phyloP scores from a whole-genome alignment of 148 eudicot species.

The Diospyros lotus region DNA sequence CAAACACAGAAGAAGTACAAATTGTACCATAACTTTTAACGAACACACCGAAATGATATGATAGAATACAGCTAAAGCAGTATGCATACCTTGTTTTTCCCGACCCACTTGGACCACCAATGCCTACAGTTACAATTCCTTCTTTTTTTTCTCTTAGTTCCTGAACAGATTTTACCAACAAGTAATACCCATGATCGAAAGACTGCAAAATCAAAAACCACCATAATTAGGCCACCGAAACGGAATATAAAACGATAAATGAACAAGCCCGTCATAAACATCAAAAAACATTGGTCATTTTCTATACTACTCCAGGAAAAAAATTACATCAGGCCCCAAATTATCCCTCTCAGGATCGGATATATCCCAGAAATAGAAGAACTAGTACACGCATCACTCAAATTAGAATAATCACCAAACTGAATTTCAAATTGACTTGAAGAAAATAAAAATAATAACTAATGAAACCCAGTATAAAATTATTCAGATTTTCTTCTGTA shows the following conservation, averaged over 20 bases:
- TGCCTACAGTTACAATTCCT: slow-evolving; percentile 86
- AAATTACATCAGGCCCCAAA: background rate
- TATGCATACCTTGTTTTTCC: slow-evolving; percentile 84
- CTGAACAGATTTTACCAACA: slow-evolving; percentile 90
- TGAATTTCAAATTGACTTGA: background rate
- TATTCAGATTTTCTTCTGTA: background rate
- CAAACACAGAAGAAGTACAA: no score
- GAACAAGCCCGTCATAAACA: background rate
- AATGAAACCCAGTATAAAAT: background rate
- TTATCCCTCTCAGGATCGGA: background rate
- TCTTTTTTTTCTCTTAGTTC: slow-evolving; percentile 87
- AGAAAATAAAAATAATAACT: background rate
- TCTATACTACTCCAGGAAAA: background rate
- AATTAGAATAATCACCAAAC: background rate
- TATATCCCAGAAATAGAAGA: background rate
- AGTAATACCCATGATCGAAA: slow-evolving; percentile 89
- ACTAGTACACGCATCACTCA: background rate
- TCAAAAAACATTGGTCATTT: background rate
- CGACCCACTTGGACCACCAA: slow-evolving; percentile 98
- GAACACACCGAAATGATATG: background rate
- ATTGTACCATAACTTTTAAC: background rate
- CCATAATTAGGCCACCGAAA: slow-evolving; percentile 6
- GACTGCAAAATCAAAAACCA: slow-evolving; percentile 47
- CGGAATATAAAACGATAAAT: background rate
- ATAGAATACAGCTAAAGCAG: background rate